Evolutionary conservation across 1,284 basidiomycete genomes (phyloP).

Genomic region (Cutaneotrichosporon arboriforme): DNA sequence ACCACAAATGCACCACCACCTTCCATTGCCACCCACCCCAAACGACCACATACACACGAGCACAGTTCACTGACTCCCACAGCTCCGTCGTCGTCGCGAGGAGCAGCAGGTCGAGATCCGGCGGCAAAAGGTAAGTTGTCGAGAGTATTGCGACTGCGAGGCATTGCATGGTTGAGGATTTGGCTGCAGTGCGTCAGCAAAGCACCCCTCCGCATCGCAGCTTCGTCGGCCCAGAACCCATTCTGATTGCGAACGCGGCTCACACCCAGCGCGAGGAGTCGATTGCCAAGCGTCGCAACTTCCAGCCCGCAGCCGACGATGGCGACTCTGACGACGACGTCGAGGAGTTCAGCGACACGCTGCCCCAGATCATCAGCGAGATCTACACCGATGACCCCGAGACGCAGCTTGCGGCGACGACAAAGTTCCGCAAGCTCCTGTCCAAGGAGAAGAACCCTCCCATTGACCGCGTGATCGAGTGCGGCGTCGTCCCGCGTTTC

Average conservation of each 20-base stretch:
- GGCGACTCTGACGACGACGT: constrained; percentile 81
- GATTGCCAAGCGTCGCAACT: constrained; percentile 91
- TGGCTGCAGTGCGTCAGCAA: too few species aligned
- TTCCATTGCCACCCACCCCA: constrained; percentile 1
- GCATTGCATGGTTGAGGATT: too few species aligned
- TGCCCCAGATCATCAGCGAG: constrained; percentile 73
- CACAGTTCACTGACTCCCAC: constrained; percentile 10
- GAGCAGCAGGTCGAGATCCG: constrained; percentile 97
- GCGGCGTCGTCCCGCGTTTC: constrained; percentile 94
- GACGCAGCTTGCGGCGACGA: constrained; percentile 86
- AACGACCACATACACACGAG: neutral
- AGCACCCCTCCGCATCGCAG: too few species aligned
- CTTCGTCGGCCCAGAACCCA: too few species aligned
- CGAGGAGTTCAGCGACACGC: constrained; percentile 56
- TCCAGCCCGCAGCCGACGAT: constrained; percentile 60
- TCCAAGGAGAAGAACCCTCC: constrained; percentile 99
- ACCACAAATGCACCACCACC: neutral
- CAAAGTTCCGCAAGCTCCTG: constrained; percentile 92
- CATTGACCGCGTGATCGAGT: constrained; percentile 98
- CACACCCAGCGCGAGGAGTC: constrained; percentile 71
- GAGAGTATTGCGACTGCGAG: too few species aligned
- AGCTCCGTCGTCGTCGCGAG: constrained; percentile 84
- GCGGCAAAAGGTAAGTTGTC: constrained; percentile 63
- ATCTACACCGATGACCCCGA: constrained; percentile 90
- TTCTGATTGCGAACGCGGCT: too few species aligned